Conservation (phyloP, 1,284 basidiomycete genomes). For the Leccinum pseudoinsigne region DNA sequence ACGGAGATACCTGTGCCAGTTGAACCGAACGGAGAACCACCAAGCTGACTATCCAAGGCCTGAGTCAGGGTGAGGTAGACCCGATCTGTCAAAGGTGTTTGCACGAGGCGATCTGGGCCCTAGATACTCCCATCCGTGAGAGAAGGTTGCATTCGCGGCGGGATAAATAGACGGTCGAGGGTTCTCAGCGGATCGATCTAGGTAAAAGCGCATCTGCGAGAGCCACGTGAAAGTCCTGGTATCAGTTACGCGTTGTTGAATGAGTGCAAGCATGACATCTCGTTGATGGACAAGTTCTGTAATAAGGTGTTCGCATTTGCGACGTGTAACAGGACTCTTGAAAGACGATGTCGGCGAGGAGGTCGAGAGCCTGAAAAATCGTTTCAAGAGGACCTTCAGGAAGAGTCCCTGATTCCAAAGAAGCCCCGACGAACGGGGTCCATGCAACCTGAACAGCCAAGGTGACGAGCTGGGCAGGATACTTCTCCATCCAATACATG, state of each 20-base stretch:
- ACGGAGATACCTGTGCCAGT: slow-evolving; percentile 45
- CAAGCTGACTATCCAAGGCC: too few relatives aligned
- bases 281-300: slow-evolving; percentile 98
- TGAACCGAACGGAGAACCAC: too few relatives aligned
- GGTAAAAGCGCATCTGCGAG: too few relatives aligned
- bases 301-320: slow-evolving; percentile 98
- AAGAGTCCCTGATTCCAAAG: slow-evolving; percentile 56
- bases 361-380: slow-evolving; percentile 83
- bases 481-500: slow-evolving; percentile 89
- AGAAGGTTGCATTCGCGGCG: slow-evolving; percentile 92
- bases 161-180: slow-evolving; percentile 63
- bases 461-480: slow-evolving; percentile 95
- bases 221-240: too few relatives aligned
- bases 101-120: slow-evolving; percentile 41
- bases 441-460: slow-evolving; percentile 93
- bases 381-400: slow-evolving; percentile 75
- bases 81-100: too few relatives aligned
- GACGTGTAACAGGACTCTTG: slow-evolving; percentile 75
- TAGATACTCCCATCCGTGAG: slow-evolving; percentile 98
- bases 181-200: too few relatives aligned
- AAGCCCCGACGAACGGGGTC: slow-evolving; percentile 86
- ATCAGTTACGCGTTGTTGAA: too few relatives aligned
- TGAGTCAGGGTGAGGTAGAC: too few relatives aligned
- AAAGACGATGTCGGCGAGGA: slow-evolving; percentile 94
- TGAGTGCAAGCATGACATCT: slow-evolving; percentile 69